Conservation (phyloP, 2,329 filamentous ascomycete species). For the Thelonectria rubi region DNA sequence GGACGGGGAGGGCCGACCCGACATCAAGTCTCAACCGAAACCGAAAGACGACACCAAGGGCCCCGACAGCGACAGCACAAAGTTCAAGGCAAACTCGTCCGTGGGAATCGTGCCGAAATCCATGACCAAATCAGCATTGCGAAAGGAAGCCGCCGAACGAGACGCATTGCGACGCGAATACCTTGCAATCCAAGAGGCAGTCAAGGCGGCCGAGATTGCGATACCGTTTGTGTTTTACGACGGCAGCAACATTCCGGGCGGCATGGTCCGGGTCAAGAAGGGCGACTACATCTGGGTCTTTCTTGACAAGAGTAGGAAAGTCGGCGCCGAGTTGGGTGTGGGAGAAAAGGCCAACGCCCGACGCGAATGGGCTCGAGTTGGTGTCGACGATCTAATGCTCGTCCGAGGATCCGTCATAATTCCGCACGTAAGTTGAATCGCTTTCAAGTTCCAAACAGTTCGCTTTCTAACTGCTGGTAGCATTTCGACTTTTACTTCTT, state of each 20-base stretch:
- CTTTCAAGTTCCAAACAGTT: slow-evolving; percentile 17
- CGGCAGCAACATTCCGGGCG: slow-evolving; percentile 87
- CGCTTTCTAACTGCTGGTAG: slow-evolving; percentile 56
- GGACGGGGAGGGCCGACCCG: slow-evolving; percentile 58
- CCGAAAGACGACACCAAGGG: slow-evolving; percentile 50
- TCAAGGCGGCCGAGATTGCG: slow-evolving; percentile 88
- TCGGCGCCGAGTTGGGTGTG: slow-evolving; percentile 83
- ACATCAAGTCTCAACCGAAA: slow-evolving; percentile 41
- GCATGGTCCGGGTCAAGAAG: slow-evolving; percentile 87
- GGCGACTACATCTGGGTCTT: slow-evolving; percentile 94
- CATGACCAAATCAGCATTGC: slow-evolving; percentile 75
- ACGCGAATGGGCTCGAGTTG: slow-evolving; percentile 90
- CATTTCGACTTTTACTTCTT: slow-evolving; percentile 99
- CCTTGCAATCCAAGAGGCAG: slow-evolving; percentile 79
- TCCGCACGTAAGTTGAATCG: slow-evolving; percentile 77
- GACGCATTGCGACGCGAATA: slow-evolving; percentile 87
- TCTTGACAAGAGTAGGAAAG: slow-evolving; percentile 88
- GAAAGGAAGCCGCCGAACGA: slow-evolving; percentile 80
- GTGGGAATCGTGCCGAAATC: slow-evolving; percentile 74
- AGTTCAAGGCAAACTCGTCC: slow-evolving; percentile 69
- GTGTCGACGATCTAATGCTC: slow-evolving; percentile 94
- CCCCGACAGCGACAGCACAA: slow-evolving; percentile 48
- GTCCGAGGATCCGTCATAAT: slow-evolving; percentile 91
- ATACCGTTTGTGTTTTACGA: slow-evolving; percentile 98
- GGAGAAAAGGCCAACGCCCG: slow-evolving; percentile 72